Evolutionary conservation across 805 yeast genomes (phyloP).

Genomic region (Jamesozyma jinghongensis): DNA sequence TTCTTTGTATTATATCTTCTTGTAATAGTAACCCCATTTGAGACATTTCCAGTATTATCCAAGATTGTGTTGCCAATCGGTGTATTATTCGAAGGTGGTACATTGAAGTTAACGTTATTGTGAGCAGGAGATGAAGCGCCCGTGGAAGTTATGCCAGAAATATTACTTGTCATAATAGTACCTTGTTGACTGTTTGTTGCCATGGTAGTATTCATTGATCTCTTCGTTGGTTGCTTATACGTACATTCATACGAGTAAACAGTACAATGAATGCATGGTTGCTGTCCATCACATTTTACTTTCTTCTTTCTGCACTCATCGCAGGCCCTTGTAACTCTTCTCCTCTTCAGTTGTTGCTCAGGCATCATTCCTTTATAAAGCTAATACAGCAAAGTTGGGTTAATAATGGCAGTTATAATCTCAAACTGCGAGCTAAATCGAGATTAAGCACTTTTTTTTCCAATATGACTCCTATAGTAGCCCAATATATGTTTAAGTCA

Average conservation of each 20-base stretch:
- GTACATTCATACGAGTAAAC: conserved; percentile 81
- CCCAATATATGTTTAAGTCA: too few species aligned
- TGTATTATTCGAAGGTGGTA: neutral
- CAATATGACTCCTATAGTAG: too few species aligned
- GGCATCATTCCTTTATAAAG: conserved; percentile 1
- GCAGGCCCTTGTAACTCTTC: conserved; percentile 39
- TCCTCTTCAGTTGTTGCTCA: conserved; percentile 23
- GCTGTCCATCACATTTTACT: conserved; percentile 77
- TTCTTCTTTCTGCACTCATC: conserved; percentile 55
- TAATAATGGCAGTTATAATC: too few species aligned
- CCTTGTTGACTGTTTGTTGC: neutral
- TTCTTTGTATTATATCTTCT: conserved; percentile 9
- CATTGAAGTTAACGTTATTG: neutral
- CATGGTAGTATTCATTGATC: conserved; percentile 5
- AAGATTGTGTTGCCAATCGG: neutral
- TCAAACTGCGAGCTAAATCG: too few species aligned
- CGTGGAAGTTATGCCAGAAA: neutral
- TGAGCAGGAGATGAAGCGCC: too few species aligned
- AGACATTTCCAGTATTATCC: too few species aligned
- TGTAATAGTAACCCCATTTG: neutral
- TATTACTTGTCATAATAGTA: neutral
- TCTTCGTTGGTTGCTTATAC: conserved; percentile 62
- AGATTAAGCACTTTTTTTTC: too few species aligned
- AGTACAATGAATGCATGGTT: conserved; percentile 80
- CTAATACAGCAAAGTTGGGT: too few species aligned